Conservation (phyloP, 2,329 filamentous ascomycete genomes). For the Alternaria panax region DNA sequence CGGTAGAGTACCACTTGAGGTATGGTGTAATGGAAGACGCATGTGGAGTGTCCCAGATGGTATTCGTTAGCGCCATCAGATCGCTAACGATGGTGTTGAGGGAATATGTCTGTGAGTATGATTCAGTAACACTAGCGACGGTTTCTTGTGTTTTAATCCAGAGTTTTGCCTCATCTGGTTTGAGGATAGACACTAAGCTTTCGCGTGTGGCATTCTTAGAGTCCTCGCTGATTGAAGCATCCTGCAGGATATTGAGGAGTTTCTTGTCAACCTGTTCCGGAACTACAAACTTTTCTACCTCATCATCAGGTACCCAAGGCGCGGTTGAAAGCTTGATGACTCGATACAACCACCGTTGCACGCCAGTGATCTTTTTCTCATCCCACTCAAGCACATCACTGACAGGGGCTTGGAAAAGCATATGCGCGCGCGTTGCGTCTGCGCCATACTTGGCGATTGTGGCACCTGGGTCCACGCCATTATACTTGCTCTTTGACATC, state of each 20-base stretch:
- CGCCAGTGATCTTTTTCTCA: constrained; percentile 78
- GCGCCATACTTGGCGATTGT: constrained; percentile 80
- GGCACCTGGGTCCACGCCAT: constrained; percentile 81
- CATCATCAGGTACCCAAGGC: constrained; percentile 30
- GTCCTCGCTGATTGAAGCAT: constrained; percentile 13
- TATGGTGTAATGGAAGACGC: constrained; percentile 48
- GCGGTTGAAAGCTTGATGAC: constrained; percentile 63
- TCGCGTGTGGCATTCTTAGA: background rate
- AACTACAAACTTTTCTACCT: constrained; percentile 28
- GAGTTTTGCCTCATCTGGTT: constrained; percentile 53
- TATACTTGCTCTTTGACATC: constrained; percentile 95
- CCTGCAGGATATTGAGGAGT: constrained; percentile 28
- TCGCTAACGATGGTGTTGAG: constrained; percentile 86
- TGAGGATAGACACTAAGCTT: constrained; percentile 19
- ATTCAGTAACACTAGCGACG: constrained; percentile 70
- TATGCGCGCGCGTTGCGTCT: constrained; percentile 83
- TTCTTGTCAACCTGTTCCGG: constrained; percentile 36
- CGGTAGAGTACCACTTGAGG: constrained; percentile 60
- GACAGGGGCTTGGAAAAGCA: constrained; percentile 87
- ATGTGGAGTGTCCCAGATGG: constrained; percentile 42
- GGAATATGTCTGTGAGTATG: constrained; percentile 74
- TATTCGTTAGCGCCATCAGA: constrained; percentile 81
- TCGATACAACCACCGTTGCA: constrained; percentile 80
- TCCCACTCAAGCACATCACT: constrained; percentile 89
- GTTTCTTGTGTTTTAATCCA: constrained; percentile 73